These are phyloP conservation scores for Trypanosoma melophagium DNA, from an alignment of 208 protist species.

Conservation along the genomic window DNA sequence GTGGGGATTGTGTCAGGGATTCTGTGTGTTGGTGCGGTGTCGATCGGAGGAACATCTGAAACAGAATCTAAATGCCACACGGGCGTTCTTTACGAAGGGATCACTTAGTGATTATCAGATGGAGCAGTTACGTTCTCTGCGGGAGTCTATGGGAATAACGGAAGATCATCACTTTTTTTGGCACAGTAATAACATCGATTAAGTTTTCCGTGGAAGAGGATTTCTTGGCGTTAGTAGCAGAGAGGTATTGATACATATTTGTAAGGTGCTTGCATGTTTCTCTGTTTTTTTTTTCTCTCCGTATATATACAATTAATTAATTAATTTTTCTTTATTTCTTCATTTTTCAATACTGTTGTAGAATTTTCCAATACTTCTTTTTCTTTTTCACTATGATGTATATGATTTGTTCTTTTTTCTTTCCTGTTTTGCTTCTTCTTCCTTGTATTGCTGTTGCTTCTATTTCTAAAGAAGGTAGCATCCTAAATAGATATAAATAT, in stretches of 20 bases:
- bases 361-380: too few species aligned
- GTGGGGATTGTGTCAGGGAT: conserved; percentile 77
- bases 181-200: conserved; percentile 62
- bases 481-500: not conserved
- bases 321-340: not conserved
- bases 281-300: not conserved
- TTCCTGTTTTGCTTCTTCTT: not conserved
- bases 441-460: not conserved
- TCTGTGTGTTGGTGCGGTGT: conserved; percentile 65
- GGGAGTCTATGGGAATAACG: conserved; percentile 39
- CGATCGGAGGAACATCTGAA: conserved; percentile 40
- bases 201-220: conserved; percentile 2
- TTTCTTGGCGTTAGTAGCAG: not conserved
- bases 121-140: conserved; percentile 38
- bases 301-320: not conserved
- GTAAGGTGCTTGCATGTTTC: not conserved
- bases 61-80: conserved; percentile 40
- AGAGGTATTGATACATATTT: not conserved
- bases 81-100: conserved; percentile 40
- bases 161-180: conserved; percentile 68
- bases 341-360: too few species aligned
- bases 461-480: not conserved
- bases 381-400: not conserved
- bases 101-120: conserved; percentile 45
- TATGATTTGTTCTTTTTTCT: not conserved